Evolutionary conservation across 2,329 filamentous ascomycete genomes (phyloP).

Genomic region (Stachybotrys chartarum): DNA sequence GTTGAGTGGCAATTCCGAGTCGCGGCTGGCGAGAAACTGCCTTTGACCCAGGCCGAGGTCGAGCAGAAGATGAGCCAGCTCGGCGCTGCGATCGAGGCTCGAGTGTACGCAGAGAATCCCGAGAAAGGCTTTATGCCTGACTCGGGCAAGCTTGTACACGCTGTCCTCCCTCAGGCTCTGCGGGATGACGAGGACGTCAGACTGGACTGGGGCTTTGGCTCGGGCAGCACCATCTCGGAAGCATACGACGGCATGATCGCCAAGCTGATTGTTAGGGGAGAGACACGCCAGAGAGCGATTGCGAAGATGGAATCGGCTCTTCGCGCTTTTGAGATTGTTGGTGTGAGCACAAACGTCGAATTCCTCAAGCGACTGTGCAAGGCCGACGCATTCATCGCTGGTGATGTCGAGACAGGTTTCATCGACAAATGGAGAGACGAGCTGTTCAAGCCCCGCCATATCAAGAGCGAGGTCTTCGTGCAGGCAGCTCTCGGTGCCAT

Average conservation of each 20-base stretch:
- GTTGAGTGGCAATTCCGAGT: slow-evolving; percentile 95
- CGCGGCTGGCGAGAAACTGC: slow-evolving; percentile 49
- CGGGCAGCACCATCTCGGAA: slow-evolving; percentile 86
- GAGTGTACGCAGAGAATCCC: slow-evolving; percentile 95
- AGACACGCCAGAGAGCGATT: slow-evolving; percentile 71
- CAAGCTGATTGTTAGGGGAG: slow-evolving; percentile 86
- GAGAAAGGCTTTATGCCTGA: slow-evolving; percentile 89
- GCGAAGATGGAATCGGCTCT: slow-evolving; percentile 75
- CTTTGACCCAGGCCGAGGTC: slow-evolving; percentile 54
- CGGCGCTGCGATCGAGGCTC: slow-evolving; percentile 88
- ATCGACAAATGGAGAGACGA: slow-evolving; percentile 82
- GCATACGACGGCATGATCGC: slow-evolving; percentile 99
- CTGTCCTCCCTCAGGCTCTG: slow-evolving; percentile 62
- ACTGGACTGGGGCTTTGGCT: slow-evolving; percentile 87
- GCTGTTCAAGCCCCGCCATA: slow-evolving; percentile 59
- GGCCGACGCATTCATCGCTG: slow-evolving; percentile 73
- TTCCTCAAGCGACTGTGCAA: slow-evolving; percentile 86
- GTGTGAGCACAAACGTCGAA: slow-evolving; percentile 91
- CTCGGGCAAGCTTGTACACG: slow-evolving; percentile 79
- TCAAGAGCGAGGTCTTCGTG: slow-evolving; percentile 68
- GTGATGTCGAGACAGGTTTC: slow-evolving; percentile 91
- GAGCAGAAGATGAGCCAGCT: slow-evolving; percentile 65
- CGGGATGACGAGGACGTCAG: slow-evolving; percentile 63
- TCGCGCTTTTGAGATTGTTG: slow-evolving; percentile 85
- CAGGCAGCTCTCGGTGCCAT: slow-evolving; percentile 80